Conservation (phyloP, 805 yeast genomes). For the Starmerella potacharoeniae region DNA sequence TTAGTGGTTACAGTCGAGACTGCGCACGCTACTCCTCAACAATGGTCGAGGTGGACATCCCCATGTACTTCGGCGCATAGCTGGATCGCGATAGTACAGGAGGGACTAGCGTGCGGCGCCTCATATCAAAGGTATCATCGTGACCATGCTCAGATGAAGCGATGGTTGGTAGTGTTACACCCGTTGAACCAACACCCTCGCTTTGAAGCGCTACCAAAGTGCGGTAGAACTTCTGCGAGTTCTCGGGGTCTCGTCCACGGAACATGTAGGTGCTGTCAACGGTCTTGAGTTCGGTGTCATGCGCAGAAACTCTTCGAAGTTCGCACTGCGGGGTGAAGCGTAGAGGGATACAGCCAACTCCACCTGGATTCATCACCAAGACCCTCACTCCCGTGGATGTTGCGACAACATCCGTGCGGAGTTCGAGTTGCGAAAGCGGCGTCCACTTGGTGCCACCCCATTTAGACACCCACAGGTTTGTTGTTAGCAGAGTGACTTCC, state of each 20-base stretch:
- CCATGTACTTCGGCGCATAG: slow-evolving; percentile 10
- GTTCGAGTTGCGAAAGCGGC: slow-evolving; percentile 24
- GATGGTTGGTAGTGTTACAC: not conserved
- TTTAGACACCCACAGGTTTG: slow-evolving; percentile 22
- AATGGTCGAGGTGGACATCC: slow-evolving; percentile 16
- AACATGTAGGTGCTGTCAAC: slow-evolving; percentile 23
- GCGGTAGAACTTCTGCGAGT: slow-evolving; percentile 17
- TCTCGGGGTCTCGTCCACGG: slow-evolving; percentile 21
- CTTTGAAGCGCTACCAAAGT: slow-evolving; percentile 15
- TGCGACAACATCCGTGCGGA: slow-evolving; percentile 18
- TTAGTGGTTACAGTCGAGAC: not conserved
- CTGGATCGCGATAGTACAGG: slow-evolving; percentile 16
- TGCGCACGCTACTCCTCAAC: slow-evolving; percentile 16
- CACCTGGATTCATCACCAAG: slow-evolving; percentile 5
- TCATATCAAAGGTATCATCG: not conserved
- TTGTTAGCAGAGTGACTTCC: slow-evolving; percentile 14
- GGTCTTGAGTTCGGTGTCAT: slow-evolving; percentile 22
- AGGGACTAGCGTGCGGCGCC: slow-evolving; percentile 19
- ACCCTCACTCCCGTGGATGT: slow-evolving; percentile 1
- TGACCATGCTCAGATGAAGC: not conserved
- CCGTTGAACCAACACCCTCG: slow-evolving; percentile 11
- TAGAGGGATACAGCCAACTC: slow-evolving; percentile 5
- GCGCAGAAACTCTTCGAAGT: slow-evolving; percentile 19
- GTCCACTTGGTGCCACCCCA: slow-evolving; percentile 22
- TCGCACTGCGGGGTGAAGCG: slow-evolving; percentile 16